These are phyloP conservation scores for Macrocystidia cucumis DNA, from an alignment of 1,284 basidiomycete species.

Conservation along the genomic window DNA sequence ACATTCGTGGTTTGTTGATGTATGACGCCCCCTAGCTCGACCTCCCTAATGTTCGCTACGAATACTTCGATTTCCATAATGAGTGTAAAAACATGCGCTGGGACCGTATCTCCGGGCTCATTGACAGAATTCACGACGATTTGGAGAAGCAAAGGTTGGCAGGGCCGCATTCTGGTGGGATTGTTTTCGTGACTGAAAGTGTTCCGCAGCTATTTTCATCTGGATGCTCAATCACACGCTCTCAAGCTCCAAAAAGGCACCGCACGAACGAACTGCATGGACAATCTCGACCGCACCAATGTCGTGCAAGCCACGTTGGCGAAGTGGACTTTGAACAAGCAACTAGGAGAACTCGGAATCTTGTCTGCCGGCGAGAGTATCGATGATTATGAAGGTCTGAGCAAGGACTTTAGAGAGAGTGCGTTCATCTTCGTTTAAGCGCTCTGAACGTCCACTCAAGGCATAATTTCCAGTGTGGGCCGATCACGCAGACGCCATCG, in stretches of 20 bases:
- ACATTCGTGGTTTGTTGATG: neutral
- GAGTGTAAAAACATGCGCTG: slow-evolving; percentile 96
- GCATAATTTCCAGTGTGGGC: slow-evolving; percentile 78
- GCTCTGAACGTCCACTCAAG: slow-evolving; percentile 1
- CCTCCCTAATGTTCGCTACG: slow-evolving; percentile 71
- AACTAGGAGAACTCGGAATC: slow-evolving; percentile 70
- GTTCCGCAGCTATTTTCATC: slow-evolving; percentile 83
- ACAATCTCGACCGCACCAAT: slow-evolving; percentile 95
- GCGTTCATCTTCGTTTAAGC: slow-evolving; percentile 19
- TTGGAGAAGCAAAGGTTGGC: slow-evolving; percentile 68
- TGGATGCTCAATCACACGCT: slow-evolving; percentile 40
- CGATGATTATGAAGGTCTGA: slow-evolving; percentile 74
- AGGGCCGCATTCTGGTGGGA: slow-evolving; percentile 1
- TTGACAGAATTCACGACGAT: slow-evolving; percentile 74
- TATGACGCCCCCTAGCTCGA: slow-evolving; percentile 36
- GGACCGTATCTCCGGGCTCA: slow-evolving; percentile 83
- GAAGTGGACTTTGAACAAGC: slow-evolving; percentile 77
- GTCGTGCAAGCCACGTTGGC: slow-evolving; percentile 89
- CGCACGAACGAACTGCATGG: slow-evolving; percentile 89
- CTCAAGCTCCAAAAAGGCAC: slow-evolving; percentile 56
- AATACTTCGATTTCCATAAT: slow-evolving; percentile 97
- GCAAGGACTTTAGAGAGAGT: slow-evolving; percentile 87
- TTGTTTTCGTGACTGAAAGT: too few relatives aligned
- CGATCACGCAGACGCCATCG: slow-evolving; percentile 91
- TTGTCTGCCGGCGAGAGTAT: slow-evolving; percentile 62